Evolutionary conservation across 148 eudicot genomes (phyloP).

Genomic region (Rhododendron molle): DNA sequence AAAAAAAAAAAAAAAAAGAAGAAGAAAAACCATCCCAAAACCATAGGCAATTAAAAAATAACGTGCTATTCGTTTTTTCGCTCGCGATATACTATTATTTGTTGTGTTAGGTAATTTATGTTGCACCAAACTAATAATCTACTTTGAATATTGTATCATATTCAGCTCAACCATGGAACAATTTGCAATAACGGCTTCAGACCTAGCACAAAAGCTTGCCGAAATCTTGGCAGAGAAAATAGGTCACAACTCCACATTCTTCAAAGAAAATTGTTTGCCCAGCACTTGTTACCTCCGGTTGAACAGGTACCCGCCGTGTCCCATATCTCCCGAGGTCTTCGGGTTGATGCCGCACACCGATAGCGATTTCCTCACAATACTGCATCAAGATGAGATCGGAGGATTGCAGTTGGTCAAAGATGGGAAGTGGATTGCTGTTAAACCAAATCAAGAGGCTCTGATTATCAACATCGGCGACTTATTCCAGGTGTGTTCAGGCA

Average conservation of each 20-base stretch:
- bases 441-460: conserved; percentile 70
- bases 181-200: conserved; percentile 46
- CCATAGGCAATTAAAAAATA: not conserved
- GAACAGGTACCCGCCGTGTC: conserved; percentile 87
- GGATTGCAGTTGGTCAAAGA: conserved; percentile 77
- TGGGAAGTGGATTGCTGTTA: conserved; percentile 73
- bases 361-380: conserved; percentile 79
- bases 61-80: not conserved
- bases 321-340: conserved; percentile 38
- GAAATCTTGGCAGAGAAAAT: conserved; percentile 55
- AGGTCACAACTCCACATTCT: conserved; percentile 35
- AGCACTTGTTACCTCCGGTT: conserved; percentile 66
- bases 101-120: not conserved
- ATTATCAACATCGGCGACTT: conserved; percentile 82
- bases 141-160: not conserved
- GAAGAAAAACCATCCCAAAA: not conserved
- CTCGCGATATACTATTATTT: not conserved
- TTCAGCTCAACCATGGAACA: conserved; percentile 61
- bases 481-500: conserved; percentile 47
- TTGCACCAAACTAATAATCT: not conserved
- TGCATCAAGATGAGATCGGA: conserved; percentile 80
- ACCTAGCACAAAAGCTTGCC: conserved; percentile 59
- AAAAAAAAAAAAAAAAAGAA: too few species aligned
- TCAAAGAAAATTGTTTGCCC: conserved; percentile 56
- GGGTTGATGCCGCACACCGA: conserved; percentile 89